Evolutionary conservation across 257 asterid genomes (phyloP).

Genomic region (Solanum chaucha): DNA sequence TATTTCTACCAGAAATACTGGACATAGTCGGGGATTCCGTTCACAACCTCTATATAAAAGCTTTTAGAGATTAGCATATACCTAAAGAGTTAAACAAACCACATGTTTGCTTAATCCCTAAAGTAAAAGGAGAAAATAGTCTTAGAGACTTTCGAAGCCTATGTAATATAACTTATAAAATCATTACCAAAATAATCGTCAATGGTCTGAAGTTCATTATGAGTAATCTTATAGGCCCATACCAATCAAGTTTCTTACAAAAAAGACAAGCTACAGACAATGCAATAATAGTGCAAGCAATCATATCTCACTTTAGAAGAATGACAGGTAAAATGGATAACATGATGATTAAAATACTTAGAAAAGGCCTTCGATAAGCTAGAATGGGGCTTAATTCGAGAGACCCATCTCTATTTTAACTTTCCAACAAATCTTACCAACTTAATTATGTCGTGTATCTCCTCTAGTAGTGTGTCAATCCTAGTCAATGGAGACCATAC

Average conservation of each 20-base stretch:
- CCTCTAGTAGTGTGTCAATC: not conserved
- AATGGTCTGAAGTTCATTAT: not conserved
- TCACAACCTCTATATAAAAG: not conserved
- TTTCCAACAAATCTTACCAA: not conserved
- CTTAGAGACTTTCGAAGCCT: not conserved
- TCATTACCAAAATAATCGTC: not conserved
- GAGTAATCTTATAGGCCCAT: not conserved
- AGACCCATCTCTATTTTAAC: too few species aligned
- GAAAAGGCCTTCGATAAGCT: not conserved
- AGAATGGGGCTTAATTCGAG: not conserved
- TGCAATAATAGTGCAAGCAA: not conserved
- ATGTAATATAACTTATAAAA: not conserved
- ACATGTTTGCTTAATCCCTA: too few species aligned
- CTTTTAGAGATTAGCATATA: too few species aligned
- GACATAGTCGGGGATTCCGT: too few species aligned
- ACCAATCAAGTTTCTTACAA: not conserved
- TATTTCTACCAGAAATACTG: too few species aligned
- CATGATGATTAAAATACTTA: too few species aligned
- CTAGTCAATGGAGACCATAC: not conserved
- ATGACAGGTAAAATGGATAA: not conserved
- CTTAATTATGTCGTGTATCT: not conserved
- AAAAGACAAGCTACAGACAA: not conserved
- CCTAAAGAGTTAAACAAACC: too few species aligned
- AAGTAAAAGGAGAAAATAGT: not conserved
- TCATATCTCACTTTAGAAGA: not conserved